Conservation (phyloP, 768 basidiomycete genomes). For the Termitomyces sp. region DNA sequence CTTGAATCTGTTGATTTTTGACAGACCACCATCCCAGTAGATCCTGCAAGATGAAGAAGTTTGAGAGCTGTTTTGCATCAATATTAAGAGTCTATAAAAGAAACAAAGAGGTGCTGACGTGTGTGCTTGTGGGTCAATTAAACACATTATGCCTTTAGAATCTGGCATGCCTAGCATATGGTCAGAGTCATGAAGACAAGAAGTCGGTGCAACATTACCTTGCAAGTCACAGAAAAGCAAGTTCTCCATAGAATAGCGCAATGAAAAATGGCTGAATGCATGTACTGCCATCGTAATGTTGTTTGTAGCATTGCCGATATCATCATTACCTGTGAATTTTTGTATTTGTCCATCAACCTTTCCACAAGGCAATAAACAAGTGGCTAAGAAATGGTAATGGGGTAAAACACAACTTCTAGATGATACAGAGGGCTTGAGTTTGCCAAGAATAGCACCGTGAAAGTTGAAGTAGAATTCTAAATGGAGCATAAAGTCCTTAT, state of each 20-base stretch:
- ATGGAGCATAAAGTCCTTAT: too few relatives aligned
- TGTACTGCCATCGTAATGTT: not conserved
- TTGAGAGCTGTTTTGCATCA: not conserved
- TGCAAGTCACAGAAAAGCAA: not conserved
- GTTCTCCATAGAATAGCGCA: not conserved
- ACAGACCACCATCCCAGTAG: not conserved
- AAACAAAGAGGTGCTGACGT: not conserved
- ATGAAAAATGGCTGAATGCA: not conserved
- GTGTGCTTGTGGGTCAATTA: not conserved
- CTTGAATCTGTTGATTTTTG: not conserved
- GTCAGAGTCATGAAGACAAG: not conserved
- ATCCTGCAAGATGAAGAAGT: not conserved
- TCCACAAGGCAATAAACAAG: conserved; percentile 20
- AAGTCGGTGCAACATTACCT: not conserved
- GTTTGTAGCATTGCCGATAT: not conserved
- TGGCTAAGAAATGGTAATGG: conserved; percentile 23
- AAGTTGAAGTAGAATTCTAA: conserved; percentile 23
- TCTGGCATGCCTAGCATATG: not conserved
- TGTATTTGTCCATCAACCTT: conserved; percentile 15
- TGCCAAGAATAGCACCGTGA: not conserved
- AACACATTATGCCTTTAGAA: not conserved
- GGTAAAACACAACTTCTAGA: not conserved
- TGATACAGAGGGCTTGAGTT: not conserved
- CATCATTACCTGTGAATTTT: conserved; percentile 11
- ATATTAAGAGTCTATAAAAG: too few relatives aligned